Conservation (phyloP, 2,329 filamentous ascomycete genomes). For the Emmonsia crescens region DNA sequence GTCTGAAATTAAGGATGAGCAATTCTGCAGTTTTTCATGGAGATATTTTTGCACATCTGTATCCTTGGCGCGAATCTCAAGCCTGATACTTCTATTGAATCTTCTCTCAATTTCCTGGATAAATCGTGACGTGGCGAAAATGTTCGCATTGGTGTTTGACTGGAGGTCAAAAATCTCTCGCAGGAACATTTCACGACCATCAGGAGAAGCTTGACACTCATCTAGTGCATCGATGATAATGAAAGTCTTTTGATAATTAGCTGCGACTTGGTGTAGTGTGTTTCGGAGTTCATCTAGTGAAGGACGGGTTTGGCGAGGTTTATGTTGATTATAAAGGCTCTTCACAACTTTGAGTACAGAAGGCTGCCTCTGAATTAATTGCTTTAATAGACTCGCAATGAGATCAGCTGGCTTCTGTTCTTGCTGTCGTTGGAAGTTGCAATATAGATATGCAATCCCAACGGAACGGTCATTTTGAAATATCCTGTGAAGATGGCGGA, state of each 20-base stretch:
- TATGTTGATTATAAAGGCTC: slow-evolving; percentile 6
- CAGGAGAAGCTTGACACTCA: slow-evolving; percentile 5
- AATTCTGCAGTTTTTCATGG: slow-evolving; percentile 1
- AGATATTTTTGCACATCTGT: slow-evolving; percentile 7
- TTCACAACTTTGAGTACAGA: slow-evolving; percentile 3
- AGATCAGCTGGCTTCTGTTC: slow-evolving; percentile 2
- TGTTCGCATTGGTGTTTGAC: background rate
- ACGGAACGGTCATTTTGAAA: background rate
- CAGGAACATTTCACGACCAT: background rate
- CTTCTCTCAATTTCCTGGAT: background rate
- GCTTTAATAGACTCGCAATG: background rate
- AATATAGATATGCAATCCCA: slow-evolving; percentile 3
- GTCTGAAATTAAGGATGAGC: slow-evolving; percentile 4
- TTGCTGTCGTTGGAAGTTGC: background rate
- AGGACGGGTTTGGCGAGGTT: background rate
- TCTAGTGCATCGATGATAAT: slow-evolving; percentile 13
- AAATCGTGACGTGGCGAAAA: background rate
- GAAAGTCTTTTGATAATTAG: slow-evolving; percentile 3
- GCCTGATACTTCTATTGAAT: background rate
- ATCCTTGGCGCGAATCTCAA: slow-evolving; percentile 1
- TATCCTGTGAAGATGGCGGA: slow-evolving; percentile 5
- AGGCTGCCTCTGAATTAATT: background rate
- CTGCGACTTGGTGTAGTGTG: background rate
- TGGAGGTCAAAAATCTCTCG: background rate
- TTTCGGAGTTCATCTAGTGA: slow-evolving; percentile 5